A percentile compares a stretch with the other conserved stretches of the same genome.
Conservation (phyloP, 202 grass and related monocot species). For the Elaeis oleifera region DNA sequence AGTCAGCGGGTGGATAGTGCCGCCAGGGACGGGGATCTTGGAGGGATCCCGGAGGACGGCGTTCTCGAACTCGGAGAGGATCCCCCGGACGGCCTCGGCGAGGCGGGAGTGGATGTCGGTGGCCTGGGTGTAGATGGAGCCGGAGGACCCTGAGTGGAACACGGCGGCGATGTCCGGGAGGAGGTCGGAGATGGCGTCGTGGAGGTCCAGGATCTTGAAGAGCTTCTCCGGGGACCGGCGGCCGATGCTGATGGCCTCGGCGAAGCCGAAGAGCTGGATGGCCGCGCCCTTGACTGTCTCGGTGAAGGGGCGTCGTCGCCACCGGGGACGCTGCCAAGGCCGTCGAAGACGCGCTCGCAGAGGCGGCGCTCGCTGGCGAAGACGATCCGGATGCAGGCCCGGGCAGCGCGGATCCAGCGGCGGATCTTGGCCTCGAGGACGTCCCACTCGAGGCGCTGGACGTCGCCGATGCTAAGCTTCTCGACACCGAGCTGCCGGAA, state of each 20-base stretch:
- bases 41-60: constrained; percentile 65
- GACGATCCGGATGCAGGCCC: constrained; percentile 45
- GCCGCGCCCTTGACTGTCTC: constrained; percentile 70
- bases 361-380: constrained; percentile 79
- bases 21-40: constrained; percentile 56
- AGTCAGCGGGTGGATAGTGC: constrained; percentile 86
- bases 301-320: constrained; percentile 42
- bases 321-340: constrained; percentile 8
- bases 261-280: constrained; percentile 72
- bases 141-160: constrained; percentile 49
- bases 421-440: constrained; percentile 60
- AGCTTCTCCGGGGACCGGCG: constrained; percentile 79
- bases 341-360: constrained; percentile 68
- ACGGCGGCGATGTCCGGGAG: constrained; percentile 61
- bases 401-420: constrained; percentile 73
- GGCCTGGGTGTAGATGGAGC: constrained; percentile 58
- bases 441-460: constrained; percentile 74
- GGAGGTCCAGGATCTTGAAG: constrained; percentile 87
- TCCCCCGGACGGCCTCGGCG: constrained; percentile 65
- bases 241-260: constrained; percentile 70
- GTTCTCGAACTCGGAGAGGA: constrained; percentile 81
- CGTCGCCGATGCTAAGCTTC: constrained; percentile 75
- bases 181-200: constrained; percentile 58
- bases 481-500: constrained; percentile 73
- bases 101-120: constrained; percentile 50